Evolutionary conservation across 805 yeast species (phyloP).

Genomic region (Saccharomycopsis capsularis): DNA sequence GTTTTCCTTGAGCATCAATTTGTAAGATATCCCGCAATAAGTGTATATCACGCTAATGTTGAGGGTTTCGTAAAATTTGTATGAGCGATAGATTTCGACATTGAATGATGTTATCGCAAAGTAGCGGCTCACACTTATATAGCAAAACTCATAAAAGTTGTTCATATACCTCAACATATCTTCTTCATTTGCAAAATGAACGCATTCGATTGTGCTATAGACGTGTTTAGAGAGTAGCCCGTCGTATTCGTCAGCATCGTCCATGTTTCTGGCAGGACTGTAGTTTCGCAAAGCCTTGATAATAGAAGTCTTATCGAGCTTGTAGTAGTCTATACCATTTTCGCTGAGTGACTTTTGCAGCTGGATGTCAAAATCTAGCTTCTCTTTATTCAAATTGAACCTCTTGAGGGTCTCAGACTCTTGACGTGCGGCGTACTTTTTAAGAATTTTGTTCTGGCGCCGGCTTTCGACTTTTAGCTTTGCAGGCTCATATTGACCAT

Average conservation of each 20-base stretch:
- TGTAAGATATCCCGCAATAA: slow-evolving; percentile 7
- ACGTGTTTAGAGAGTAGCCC: background rate
- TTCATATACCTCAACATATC: slow-evolving; percentile 2
- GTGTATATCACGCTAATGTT: slow-evolving; percentile 3
- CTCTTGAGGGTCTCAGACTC: background rate
- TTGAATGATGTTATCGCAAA: slow-evolving; percentile 2
- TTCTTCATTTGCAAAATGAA: background rate
- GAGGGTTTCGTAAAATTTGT: background rate
- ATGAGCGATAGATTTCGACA: background rate
- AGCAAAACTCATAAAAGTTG: slow-evolving; percentile 1
- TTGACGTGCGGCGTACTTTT: background rate
- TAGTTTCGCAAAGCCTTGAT: too few species aligned
- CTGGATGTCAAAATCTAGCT: too few species aligned
- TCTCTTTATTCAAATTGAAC: background rate
- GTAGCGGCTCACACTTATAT: background rate
- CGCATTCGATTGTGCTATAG: background rate
- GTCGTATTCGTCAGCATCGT: background rate
- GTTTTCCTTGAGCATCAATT: slow-evolving; percentile 3
- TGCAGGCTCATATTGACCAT: slow-evolving; percentile 2
- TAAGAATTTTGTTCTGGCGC: background rate
- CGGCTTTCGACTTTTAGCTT: background rate
- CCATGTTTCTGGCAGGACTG: background rate
- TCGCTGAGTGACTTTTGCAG: too few species aligned
- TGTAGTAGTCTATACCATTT: background rate
- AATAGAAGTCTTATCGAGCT: background rate